Evolutionary conservation across 176 grass and related monocot genomes (phyloP), one percentile per base, ranked within the genome.

Genomic region (Microstegium vimineum): DNA sequence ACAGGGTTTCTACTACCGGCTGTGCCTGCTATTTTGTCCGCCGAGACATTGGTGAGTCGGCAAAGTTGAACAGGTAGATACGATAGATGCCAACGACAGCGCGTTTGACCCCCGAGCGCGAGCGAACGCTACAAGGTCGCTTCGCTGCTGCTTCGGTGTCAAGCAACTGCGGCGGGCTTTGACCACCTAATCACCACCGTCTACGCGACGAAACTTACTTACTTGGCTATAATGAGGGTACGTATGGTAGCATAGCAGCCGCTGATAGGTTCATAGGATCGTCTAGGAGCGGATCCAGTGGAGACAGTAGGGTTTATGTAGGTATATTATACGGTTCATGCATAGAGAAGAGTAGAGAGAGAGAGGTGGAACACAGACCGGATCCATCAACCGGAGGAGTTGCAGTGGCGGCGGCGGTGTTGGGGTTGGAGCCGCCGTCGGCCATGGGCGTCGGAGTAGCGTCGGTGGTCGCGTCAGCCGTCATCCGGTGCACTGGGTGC

Each of bases 61-160:
- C 64, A 85, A 72, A 3, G 87, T 85, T 64, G 82, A 77, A 57
- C 54, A 23, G 42, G 82, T 71, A 65, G n/a, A n/a, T n/a, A n/a
- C n/a, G 77, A 85, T 76, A 66, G 77, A 89, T 77, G 52, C 32
- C 37, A 81, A n/a, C n/a, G n/a, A 76, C 77, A 85, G 12, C 71
- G 63, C 27, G 1, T 85, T 63, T 85, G 82, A 81, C n/a, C 40
- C 69, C 83, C 20, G 10, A 26, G 60, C 33, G 22, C 40, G 5
- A 3, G 20, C 17, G 51, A 35, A 6, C 26, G 43, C 63, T 26
- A 26, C 20, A 27, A 34, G 52, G 22, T 56, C n/a, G 64, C 9
- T 60, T n/a, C n/a, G 59, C 69, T 35, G 45, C 34, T 56, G 65
- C 82, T 69, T 62, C 47, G 22, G 64, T 76, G 42, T 46, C 27